Conservation (phyloP, 352 stramenopile genomes). For the Phytopythium oedochilum region DNA sequence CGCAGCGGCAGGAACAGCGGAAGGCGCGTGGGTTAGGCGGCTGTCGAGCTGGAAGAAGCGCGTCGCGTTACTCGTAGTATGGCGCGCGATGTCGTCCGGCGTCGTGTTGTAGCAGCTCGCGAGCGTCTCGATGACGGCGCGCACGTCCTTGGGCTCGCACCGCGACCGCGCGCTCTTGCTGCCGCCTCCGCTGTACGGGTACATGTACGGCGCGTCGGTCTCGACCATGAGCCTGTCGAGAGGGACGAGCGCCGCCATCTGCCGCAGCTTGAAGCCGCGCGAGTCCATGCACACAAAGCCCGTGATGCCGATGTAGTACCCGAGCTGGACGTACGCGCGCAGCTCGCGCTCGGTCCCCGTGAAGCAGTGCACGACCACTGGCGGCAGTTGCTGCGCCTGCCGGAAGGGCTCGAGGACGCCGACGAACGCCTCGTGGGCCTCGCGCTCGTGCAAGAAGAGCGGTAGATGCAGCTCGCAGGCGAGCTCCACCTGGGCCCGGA, state of each 20-base stretch:
- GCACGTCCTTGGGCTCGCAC: slow-evolving; percentile 65
- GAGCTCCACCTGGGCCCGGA: slow-evolving; percentile 89
- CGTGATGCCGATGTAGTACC: slow-evolving; percentile 73
- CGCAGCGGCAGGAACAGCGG: neutral
- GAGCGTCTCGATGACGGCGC: slow-evolving; percentile 52
- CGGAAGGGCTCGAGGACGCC: slow-evolving; percentile 47
- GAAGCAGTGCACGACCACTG: slow-evolving; percentile 74
- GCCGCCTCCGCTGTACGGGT: slow-evolving; percentile 34
- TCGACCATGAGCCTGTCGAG: slow-evolving; percentile 64
- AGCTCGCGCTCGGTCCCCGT: slow-evolving; percentile 51
- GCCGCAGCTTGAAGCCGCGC: slow-evolving; percentile 37
- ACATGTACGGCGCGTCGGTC: slow-evolving; percentile 80
- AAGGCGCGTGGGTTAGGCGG: slow-evolving; percentile 2
- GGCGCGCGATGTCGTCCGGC: slow-evolving; percentile 29
- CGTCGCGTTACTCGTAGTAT: slow-evolving; percentile 44
- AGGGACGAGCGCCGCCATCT: slow-evolving; percentile 36
- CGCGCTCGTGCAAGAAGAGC: slow-evolving; percentile 92
- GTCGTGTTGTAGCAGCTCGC: slow-evolving; percentile 35
- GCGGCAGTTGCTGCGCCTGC: slow-evolving; percentile 26
- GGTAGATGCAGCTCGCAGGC: slow-evolving; percentile 78
- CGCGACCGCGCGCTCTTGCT: slow-evolving; percentile 23
- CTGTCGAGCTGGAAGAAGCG: slow-evolving; percentile 43
- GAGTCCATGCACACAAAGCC: slow-evolving; percentile 65
- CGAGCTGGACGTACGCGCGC: slow-evolving; percentile 47
- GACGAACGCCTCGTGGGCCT: slow-evolving; percentile 52